A percentile compares a stretch with the other conserved stretches of the same genome.
Evolutionary conservation across 2,329 filamentous ascomycete species (phyloP).

Genomic region (Talaromyces sp.): DNA sequence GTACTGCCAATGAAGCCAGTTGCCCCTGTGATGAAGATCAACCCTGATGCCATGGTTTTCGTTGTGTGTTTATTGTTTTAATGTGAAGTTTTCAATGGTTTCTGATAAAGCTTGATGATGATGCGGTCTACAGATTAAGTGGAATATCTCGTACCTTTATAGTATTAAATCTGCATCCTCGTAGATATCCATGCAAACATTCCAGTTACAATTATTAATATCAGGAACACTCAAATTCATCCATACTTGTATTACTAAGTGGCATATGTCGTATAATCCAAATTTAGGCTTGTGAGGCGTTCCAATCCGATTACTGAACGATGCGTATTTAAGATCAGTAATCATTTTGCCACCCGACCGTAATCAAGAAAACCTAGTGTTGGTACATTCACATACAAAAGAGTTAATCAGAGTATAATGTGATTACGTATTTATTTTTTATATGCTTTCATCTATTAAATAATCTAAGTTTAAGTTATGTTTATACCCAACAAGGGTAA

Average conservation of each 20-base stretch:
- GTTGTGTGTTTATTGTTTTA: neutral
- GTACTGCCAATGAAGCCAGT: conserved; percentile 20
- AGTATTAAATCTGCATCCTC: neutral
- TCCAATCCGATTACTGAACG: neutral
- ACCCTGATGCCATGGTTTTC: neutral
- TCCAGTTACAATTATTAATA: neutral
- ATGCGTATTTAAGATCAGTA: neutral
- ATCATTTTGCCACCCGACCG: neutral
- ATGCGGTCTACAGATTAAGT: neutral
- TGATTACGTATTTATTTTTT: neutral
- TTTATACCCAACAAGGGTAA: too few relatives aligned
- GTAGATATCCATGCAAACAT: neutral
- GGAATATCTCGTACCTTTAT: neutral
- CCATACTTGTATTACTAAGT: neutral
- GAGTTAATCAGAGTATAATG: too few relatives aligned
- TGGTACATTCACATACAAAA: neutral
- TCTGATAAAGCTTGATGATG: neutral
- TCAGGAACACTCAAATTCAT: neutral
- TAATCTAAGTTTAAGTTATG: too few relatives aligned
- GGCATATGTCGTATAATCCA: neutral
- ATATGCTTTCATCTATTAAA: too few relatives aligned
- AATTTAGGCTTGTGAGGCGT: neutral
- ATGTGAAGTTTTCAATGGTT: neutral
- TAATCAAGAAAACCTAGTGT: neutral
- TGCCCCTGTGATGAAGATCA: conserved; percentile 19